Base-by-base conservation (phyloP, 306 rosid genomes). In the Alnus rubra region DNA sequence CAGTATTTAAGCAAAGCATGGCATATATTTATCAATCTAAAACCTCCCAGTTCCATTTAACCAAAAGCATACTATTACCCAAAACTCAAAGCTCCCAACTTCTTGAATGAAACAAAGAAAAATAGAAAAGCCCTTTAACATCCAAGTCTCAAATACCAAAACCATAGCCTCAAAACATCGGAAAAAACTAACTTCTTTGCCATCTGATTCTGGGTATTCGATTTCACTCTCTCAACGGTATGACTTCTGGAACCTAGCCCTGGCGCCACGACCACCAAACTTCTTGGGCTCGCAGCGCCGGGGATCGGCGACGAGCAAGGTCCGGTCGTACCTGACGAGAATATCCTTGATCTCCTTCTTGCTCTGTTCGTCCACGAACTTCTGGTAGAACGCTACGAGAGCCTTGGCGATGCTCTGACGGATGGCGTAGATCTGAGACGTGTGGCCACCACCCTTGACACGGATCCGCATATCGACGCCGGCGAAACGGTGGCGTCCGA, bases 221-320 rank as follows among this genome's bases (percentile, higher is more conserved):
- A 49, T 10, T 35, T 33, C 31, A 0, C 15, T 8, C 65, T 23
- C 31, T 83, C 88, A 93, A 91, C 97, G 97, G 91, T 93, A 91
- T 9, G 97, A 93, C 67, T 93, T 93, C 89, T 93, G 97, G 90
- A 93, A 93, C 86, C 92, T 91, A 1, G 98, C 92, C 16, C 93
- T 90, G 28, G 94, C 98, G 39, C 98, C 97, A 23, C 94, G 97
- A 76, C 98, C 97, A 68, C 97, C 98, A 30, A 93, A 93, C 89
- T 93, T 93, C 91, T 93, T 93, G 14, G 98, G 97, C 91, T 91
- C 97, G 60, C 97, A 93, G 64, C 94, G 93, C 64, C 98, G 84
- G 0, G 97, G 98, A 65, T 93, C 94, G 7, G 94, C 98, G 0
- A 93, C 97, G 3, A 93, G 94, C 58, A 93, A 67, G 1, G 98